These are phyloP conservation scores for Aspergillus proliferans DNA, from an alignment of 2,329 filamentous ascomycete genomes.

Conservation along the genomic window DNA sequence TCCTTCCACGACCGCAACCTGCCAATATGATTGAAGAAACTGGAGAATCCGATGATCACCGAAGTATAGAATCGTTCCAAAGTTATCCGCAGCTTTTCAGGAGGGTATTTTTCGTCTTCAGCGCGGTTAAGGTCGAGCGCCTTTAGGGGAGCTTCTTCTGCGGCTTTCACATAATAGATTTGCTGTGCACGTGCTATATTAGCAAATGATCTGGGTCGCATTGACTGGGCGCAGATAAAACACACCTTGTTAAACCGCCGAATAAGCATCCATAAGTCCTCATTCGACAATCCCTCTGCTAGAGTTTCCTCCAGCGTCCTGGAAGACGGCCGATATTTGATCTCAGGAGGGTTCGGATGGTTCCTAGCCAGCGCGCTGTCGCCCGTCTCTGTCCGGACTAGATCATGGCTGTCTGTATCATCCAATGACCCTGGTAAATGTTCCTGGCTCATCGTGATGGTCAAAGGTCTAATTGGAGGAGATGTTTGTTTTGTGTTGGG, in stretches of 20 bases:
- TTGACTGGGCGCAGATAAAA: neutral
- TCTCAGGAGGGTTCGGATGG: neutral
- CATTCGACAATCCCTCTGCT: constrained; percentile 63
- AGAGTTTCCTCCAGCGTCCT: constrained; percentile 37
- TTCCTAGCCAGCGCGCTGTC: neutral
- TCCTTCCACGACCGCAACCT: constrained; percentile 76
- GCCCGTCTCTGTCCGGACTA: neutral
- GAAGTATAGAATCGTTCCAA: constrained; percentile 78
- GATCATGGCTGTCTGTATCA: neutral
- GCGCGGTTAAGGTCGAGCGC: constrained; percentile 73
- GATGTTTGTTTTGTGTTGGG: too few species aligned
- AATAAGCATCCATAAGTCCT: constrained; percentile 66
- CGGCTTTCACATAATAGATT: constrained; percentile 66
- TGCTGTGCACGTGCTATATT: constrained; percentile 35
- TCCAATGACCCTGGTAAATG: neutral
- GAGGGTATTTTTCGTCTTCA: constrained; percentile 76
- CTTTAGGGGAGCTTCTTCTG: constrained; percentile 54
- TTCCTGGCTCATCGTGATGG: neutral
- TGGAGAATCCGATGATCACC: constrained; percentile 61
- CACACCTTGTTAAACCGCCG: constrained; percentile 66
- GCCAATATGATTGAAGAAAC: constrained; percentile 65
- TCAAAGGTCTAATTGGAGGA: too few species aligned
- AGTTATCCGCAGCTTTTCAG: constrained; percentile 72
- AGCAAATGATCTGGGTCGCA: neutral
- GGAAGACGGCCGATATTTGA: neutral